Evolutionary conservation across 1,284 basidiomycete genomes (phyloP).

Genomic region (Thelephora terrestris): DNA sequence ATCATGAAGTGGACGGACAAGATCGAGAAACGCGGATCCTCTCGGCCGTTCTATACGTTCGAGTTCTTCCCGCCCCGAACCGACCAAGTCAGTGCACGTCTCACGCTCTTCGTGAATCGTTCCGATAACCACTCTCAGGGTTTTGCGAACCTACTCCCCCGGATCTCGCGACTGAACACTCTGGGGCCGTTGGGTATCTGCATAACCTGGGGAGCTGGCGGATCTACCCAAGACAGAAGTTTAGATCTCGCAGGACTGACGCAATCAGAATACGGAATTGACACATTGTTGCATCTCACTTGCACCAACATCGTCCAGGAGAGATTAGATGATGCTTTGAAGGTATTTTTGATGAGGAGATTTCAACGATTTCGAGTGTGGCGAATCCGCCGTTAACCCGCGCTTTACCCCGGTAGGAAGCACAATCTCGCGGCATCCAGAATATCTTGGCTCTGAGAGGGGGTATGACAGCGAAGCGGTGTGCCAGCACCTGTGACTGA

Average conservation of each 20-base stretch:
- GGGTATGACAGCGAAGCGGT: slow-evolving; percentile 31
- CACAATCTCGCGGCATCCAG: slow-evolving; percentile 75
- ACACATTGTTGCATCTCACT: slow-evolving; percentile 90
- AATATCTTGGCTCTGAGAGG: slow-evolving; percentile 91
- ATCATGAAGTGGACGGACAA: slow-evolving; percentile 65
- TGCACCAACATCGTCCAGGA: slow-evolving; percentile 96
- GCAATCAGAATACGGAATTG: slow-evolving; percentile 61
- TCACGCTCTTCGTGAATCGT: slow-evolving; percentile 12
- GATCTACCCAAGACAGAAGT: slow-evolving; percentile 81
- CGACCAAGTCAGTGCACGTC: slow-evolving; percentile 47
- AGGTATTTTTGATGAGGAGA: slow-evolving; percentile 8
- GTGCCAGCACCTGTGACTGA: neutral
- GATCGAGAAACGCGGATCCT: slow-evolving; percentile 32
- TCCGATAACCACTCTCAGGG: slow-evolving; percentile 38
- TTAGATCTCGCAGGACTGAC: slow-evolving; percentile 76
- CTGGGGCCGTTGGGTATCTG: slow-evolving; percentile 74
- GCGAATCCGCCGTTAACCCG: neutral
- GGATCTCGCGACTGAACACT: slow-evolving; percentile 64
- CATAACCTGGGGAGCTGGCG: slow-evolving; percentile 97
- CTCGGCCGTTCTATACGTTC: slow-evolving; percentile 72
- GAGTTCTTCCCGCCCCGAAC: slow-evolving; percentile 97
- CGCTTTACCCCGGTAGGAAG: slow-evolving; percentile 40
- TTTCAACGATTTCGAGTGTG: neutral
- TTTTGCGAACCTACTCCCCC: slow-evolving; percentile 75
- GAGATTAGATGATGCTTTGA: slow-evolving; percentile 75